A percentile compares a stretch with the other conserved stretches of the same genome.
Conservation (phyloP, 805 yeast genomes). For the Pichia nanzhaoensis region DNA sequence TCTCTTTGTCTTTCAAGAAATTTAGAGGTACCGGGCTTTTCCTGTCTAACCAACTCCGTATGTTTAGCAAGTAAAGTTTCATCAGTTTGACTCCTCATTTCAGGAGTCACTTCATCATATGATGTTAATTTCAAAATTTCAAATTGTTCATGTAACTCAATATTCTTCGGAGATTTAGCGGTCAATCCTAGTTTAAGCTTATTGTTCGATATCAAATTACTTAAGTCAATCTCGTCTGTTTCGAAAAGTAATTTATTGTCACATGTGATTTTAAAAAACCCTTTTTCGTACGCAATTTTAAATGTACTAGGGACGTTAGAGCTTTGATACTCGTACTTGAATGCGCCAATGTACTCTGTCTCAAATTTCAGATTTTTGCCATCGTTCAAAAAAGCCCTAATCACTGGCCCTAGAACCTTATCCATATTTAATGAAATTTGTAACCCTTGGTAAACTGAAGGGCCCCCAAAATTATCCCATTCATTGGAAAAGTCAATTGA, state of each 20-base stretch:
- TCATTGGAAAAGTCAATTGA: conserved; percentile 26
- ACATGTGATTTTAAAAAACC: conserved; percentile 51
- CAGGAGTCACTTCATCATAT: conserved; percentile 39
- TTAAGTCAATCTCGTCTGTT: conserved; percentile 47
- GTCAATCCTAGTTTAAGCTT: conserved; percentile 47
- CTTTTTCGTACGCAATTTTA: conserved; percentile 51
- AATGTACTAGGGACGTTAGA: conserved; percentile 65
- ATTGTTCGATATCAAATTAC: conserved; percentile 21
- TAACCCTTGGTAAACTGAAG: conserved; percentile 54
- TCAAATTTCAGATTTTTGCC: conserved; percentile 34
- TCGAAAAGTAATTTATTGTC: conserved; percentile 68
- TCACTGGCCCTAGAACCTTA: conserved; percentile 37
- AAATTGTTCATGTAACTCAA: conserved; percentile 44
- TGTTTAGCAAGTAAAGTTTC: conserved; percentile 26
- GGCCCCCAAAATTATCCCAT: conserved; percentile 46
- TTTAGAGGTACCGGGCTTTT: background rate
- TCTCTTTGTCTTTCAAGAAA: conserved; percentile 19
- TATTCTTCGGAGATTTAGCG: conserved; percentile 36
- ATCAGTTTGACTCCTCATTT: conserved; percentile 18
- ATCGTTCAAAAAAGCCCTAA: conserved; percentile 57
- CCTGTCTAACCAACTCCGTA: background rate
- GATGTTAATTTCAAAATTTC: conserved; percentile 57
- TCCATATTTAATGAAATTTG: conserved; percentile 52
- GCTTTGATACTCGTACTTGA: conserved; percentile 44
- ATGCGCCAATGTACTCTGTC: conserved; percentile 26